A percentile compares a stretch with the other conserved stretches of the same genome.
Conservation (phyloP, 1,139 yeast genomes). For the Pichia kudriavzevii region DNA sequence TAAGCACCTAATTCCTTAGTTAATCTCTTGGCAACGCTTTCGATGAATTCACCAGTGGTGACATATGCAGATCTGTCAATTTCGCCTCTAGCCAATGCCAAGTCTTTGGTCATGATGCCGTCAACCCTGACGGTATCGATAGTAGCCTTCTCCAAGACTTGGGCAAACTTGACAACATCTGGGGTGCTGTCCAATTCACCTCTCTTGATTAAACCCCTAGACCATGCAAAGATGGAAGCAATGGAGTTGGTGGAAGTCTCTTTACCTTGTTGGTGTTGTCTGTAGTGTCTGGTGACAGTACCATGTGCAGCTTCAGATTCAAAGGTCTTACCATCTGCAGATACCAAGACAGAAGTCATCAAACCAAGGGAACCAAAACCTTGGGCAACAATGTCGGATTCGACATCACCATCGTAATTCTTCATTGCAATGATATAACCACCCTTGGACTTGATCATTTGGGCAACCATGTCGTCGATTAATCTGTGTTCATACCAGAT, state of each 20-base stretch:
- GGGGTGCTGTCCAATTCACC: conserved; percentile 70
- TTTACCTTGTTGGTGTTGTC: conserved; percentile 78
- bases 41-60: conserved; percentile 69
- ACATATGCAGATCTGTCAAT: conserved; percentile 38
- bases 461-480: conserved; percentile 86
- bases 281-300: conserved; percentile 79
- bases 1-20: conserved; percentile 15
- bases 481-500: conserved; percentile 77
- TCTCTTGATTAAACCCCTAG: conserved; percentile 78
- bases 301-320: conserved; percentile 87
- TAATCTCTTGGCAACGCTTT: conserved; percentile 55
- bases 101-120: conserved; percentile 76
- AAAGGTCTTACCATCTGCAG: conserved; percentile 82
- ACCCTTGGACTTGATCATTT: conserved; percentile 78
- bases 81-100: conserved; percentile 56
- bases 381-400: conserved; percentile 79
- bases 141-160: conserved; percentile 59
- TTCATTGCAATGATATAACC: conserved; percentile 79
- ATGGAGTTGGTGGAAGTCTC: conserved; percentile 81
- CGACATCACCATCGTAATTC: conserved; percentile 83
- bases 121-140: conserved; percentile 65
- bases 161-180: conserved; percentile 61
- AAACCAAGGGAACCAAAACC: conserved; percentile 80
- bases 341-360: conserved; percentile 76
- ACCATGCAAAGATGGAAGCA: conserved; percentile 81